These are phyloP conservation scores for Salix brachista DNA, from an alignment of 345 rosid species.

Conservation along the genomic window DNA sequence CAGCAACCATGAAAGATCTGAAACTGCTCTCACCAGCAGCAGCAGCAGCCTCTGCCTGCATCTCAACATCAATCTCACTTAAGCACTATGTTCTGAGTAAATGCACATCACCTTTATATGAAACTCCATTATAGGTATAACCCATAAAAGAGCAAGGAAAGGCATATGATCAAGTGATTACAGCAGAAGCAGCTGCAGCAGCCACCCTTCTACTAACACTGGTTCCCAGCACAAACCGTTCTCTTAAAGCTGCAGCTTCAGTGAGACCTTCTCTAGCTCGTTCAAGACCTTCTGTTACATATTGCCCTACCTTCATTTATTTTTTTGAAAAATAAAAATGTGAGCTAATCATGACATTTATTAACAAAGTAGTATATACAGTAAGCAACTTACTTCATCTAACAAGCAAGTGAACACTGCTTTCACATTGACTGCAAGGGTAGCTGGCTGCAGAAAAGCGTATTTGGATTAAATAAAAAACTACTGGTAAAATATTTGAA, in stretches of 20 bases:
- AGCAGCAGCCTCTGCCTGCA: conserved; percentile 97
- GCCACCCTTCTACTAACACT: conserved; percentile 88
- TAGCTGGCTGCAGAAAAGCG: conserved; percentile 57
- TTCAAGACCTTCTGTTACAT: conserved; percentile 94
- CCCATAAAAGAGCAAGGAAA: neutral
- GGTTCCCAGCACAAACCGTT: conserved; percentile 88
- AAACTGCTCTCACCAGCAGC: conserved; percentile 99
- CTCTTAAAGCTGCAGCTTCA: conserved; percentile 94
- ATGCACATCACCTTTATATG: neutral
- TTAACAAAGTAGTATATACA: neutral
- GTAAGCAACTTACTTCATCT: conserved; percentile 65
- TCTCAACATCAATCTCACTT: conserved; percentile 25
- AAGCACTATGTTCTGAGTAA: conserved; percentile 4
- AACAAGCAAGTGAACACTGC: conserved; percentile 84
- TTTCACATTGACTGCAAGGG: conserved; percentile 78
- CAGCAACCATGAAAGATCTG: conserved; percentile 97
- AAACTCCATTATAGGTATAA: neutral
- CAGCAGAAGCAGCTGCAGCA: conserved; percentile 84
- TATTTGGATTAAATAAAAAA: conserved; percentile 17
- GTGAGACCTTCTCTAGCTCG: conserved; percentile 87
- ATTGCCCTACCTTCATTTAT: conserved; percentile 64
- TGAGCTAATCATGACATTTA: conserved; percentile 18
- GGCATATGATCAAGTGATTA: conserved; percentile 12
- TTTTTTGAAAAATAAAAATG: neutral
- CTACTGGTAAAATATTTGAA: neutral